phyloP scores from a whole-genome alignment of 148 eudicot species.

The Rhododendron simsii region DNA sequence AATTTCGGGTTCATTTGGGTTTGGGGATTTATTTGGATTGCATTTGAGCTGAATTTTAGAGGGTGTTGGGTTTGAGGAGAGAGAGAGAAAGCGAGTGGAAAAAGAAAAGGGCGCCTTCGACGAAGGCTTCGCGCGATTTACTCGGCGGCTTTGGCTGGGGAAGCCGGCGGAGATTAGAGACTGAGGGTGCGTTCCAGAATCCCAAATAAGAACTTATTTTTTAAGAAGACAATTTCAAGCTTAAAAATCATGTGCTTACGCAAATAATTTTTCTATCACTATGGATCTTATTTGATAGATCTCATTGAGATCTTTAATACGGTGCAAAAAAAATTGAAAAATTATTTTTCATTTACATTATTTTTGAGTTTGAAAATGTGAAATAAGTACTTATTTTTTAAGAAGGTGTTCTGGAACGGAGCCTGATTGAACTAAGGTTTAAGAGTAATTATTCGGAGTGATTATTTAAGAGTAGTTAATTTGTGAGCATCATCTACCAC shows the following conservation, averaged over 20 bases:
- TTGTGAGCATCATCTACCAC: neutral
- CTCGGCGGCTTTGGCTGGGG: neutral
- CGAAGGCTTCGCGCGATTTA: slow-evolving; percentile 12
- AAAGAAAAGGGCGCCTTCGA: slow-evolving; percentile 3
- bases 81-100: neutral
- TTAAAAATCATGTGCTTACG: no score
- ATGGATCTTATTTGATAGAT: no score
- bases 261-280: no score
- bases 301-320: no score
- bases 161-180: neutral
- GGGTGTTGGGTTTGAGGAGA: neutral
- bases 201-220: no score
- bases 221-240: no score
- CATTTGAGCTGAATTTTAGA: slow-evolving; percentile 7
- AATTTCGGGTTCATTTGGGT: neutral
- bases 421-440: neutral
- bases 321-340: no score
- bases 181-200: no score
- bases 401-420: no score
- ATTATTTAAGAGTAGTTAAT: neutral
- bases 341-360: no score
- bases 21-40: slow-evolving; percentile 12
- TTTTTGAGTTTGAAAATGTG: no score
- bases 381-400: no score
- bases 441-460: neutral